Conservation (phyloP, 106 monocot species). For the Alisma plantagoaquatica region DNA sequence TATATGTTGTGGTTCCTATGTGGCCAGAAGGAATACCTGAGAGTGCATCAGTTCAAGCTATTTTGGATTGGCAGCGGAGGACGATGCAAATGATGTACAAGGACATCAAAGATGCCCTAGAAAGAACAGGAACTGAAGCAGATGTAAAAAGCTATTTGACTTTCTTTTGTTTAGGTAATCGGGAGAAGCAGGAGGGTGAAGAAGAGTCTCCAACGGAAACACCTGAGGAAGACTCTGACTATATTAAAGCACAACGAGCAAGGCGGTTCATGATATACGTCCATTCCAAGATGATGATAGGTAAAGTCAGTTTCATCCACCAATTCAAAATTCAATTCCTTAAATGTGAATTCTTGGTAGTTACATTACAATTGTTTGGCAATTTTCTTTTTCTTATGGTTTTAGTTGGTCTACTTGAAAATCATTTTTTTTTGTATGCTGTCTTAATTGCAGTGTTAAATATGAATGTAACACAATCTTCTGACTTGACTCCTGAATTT, state of each 20-base stretch:
- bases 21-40: slow-evolving; percentile 74
- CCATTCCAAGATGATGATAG: slow-evolving; percentile 84
- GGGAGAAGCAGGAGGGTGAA: slow-evolving; percentile 45
- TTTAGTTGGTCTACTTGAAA: not conserved
- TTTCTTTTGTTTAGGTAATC: slow-evolving; percentile 67
- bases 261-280: slow-evolving; percentile 85
- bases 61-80: slow-evolving; percentile 66
- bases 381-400: not conserved
- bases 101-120: slow-evolving; percentile 40
- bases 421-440: too few relatives aligned
- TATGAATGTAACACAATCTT: too few relatives aligned
- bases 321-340: too few relatives aligned
- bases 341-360: too few relatives aligned
- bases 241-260: slow-evolving; percentile 40
- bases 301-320: slow-evolving; percentile 20
- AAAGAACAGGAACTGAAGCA: slow-evolving; percentile 46
- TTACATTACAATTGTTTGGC: too few relatives aligned
- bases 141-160: slow-evolving; percentile 55
- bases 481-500: too few relatives aligned
- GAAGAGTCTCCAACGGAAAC: slow-evolving; percentile 43
- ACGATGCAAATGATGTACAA: slow-evolving; percentile 85
- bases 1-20: slow-evolving; percentile 65
- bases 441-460: too few relatives aligned
- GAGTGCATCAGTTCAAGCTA: slow-evolving; percentile 54
- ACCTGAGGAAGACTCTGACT: slow-evolving; percentile 45